Base-by-base conservation (phyloP, 2,329 filamentous ascomycete species). In the Fusarium bulbicola region DNA sequence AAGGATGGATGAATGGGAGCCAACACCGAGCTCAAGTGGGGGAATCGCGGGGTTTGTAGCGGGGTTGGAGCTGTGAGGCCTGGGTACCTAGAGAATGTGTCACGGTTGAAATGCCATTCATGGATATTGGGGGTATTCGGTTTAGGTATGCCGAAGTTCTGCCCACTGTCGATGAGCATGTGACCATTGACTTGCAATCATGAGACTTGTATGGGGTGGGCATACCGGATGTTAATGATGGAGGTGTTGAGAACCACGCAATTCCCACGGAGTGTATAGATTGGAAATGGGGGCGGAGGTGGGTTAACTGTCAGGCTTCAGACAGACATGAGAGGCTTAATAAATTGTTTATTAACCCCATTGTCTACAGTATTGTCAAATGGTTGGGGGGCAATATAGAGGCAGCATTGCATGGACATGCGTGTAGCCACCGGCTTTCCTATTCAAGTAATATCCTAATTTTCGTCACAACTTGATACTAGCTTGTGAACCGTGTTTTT, bases 1-100 rank as follows among this genome's bases (percentile, higher is more conserved):
- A 57, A 43, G 52, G 64, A 49, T 45, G 37, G 64, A 57, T 45
- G 34, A 59, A 58, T 32, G 45, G 39, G 46, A 63, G 34, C 50
- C 20, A 37, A 65, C 20, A 40, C 26, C 34, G 26, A 52, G 68
- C 52, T 61, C 16, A 59, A 63, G 66, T 69, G 66, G 66, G 66
- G 66, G 66, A 43, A 70, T 65, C 66, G 66, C 52, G 66, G 66
- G 66, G 66, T 46, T 69, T 40, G 50, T 26, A 63, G 59, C 50
- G 59, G 66, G 66, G 66, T 70, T 40, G 32, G n/a, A 70, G 21
- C 46, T 24, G 30, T 69, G 65, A 65, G 46, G 50, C 59, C 46
- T 66, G 66, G 66, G 66, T 59, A 34, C 32, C 32, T 34, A 49
- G 30, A 50, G 58, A 36, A 62, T 30, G 24, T 47, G 63, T 43